phyloP scores from a whole-genome alignment of 2,329 filamentous ascomycete species.

The Trichoderma pleuroti region DNA sequence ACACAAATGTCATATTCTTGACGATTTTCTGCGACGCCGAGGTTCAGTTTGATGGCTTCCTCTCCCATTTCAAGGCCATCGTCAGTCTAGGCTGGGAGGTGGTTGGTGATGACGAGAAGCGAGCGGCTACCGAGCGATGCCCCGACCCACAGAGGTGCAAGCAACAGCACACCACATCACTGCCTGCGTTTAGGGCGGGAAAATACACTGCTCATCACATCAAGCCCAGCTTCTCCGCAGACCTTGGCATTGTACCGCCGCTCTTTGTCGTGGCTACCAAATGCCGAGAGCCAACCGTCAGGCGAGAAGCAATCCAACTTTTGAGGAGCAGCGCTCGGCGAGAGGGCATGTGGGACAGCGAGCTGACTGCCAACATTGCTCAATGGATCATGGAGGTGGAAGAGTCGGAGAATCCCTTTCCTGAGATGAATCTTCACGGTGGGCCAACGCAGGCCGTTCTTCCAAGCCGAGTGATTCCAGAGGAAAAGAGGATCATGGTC shows the following conservation, averaged over 20 bases:
- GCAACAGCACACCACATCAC: constrained; percentile 32
- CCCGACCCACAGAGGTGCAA: constrained; percentile 43
- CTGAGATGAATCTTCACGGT: not conserved
- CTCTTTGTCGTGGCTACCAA: constrained; percentile 65
- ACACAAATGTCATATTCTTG: constrained; percentile 53
- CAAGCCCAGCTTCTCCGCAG: constrained; percentile 61
- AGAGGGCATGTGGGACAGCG: constrained; percentile 69
- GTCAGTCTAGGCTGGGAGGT: constrained; percentile 57
- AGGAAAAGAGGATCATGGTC: constrained; percentile 54
- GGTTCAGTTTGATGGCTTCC: constrained; percentile 55
- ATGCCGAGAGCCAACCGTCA: constrained; percentile 55
- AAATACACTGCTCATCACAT: constrained; percentile 48
- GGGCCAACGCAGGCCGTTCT: not conserved
- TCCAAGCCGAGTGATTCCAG: constrained; percentile 40
- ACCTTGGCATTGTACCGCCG: constrained; percentile 61
- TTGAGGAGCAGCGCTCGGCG: constrained; percentile 57
- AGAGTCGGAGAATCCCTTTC: constrained; percentile 39
- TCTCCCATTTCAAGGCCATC: constrained; percentile 50
- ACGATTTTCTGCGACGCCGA: constrained; percentile 60
- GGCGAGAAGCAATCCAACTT: constrained; percentile 59
- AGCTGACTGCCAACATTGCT: constrained; percentile 53
- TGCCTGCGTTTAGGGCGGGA: constrained; percentile 40
- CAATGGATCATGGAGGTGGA: constrained; percentile 55
- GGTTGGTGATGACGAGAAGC: constrained; percentile 54
- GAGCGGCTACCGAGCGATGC: constrained; percentile 46